Conservation (phyloP, 257 asterid species). For the Rauvolfia tetraphylla region DNA sequence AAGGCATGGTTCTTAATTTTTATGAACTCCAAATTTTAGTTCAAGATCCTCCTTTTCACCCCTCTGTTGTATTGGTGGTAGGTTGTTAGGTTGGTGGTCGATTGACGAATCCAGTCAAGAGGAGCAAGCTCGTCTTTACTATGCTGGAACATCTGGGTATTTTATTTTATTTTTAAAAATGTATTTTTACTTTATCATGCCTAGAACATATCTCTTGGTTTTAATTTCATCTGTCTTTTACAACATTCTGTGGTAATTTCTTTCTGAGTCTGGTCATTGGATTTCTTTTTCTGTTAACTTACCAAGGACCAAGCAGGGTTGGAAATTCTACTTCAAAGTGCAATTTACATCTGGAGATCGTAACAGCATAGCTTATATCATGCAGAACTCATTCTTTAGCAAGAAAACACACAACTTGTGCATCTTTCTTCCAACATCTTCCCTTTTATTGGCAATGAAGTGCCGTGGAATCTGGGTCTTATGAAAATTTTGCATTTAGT, state of each 20-base stretch:
- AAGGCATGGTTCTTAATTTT: conserved; percentile 4
- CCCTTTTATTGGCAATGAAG: background rate
- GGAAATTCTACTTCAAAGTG: background rate
- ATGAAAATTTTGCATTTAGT: background rate
- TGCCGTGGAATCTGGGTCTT: background rate
- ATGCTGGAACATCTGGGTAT: conserved; percentile 66
- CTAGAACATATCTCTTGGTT: background rate
- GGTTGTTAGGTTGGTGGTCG: conserved; percentile 99
- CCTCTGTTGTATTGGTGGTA: conserved; percentile 25
- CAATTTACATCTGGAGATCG: background rate
- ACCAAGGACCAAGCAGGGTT: too few relatives aligned
- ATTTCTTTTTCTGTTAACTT: background rate
- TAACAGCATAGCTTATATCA: background rate
- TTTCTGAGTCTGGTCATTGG: background rate
- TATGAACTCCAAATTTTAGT: background rate
- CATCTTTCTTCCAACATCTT: background rate
- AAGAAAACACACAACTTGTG: background rate
- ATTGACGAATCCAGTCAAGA: conserved; percentile 93
- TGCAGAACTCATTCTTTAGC: too few relatives aligned
- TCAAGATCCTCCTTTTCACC: too few relatives aligned
- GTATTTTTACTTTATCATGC: background rate
- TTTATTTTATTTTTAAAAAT: conserved; percentile 6
- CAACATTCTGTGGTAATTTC: background rate
- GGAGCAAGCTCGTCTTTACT: conserved; percentile 87
- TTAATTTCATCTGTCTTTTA: background rate